These are phyloP conservation scores for Candida alai DNA, from an alignment of 805 yeast genomes.

Conservation along the genomic window DNA sequence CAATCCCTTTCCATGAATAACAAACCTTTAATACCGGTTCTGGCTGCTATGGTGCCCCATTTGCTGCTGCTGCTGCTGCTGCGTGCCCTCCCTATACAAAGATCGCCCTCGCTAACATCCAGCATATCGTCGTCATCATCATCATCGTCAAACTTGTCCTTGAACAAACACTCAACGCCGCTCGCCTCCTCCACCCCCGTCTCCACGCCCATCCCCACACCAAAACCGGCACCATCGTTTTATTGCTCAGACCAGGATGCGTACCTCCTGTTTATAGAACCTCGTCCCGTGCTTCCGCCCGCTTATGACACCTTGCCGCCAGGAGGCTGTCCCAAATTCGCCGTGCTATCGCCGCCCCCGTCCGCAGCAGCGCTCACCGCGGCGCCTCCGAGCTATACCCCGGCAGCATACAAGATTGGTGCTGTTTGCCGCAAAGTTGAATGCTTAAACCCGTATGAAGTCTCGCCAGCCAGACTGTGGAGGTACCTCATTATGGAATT, in stretches of 20 bases:
- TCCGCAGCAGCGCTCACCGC: slow-evolving; percentile 11
- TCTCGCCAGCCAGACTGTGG: slow-evolving; percentile 70
- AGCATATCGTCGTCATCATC: slow-evolving; percentile 2
- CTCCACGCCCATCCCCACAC: neutral
- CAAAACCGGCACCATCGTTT: neutral
- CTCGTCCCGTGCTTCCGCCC: slow-evolving; percentile 38
- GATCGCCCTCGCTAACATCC: no score
- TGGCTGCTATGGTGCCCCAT: no score
- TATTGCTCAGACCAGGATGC: slow-evolving; percentile 10
- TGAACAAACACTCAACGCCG: neutral
- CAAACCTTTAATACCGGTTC: no score
- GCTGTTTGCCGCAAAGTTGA: slow-evolving; percentile 64
- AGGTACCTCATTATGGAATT: slow-evolving; percentile 61
- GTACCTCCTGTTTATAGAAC: slow-evolving; percentile 32
- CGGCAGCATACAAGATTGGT: slow-evolving; percentile 62
- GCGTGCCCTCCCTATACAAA: no score
- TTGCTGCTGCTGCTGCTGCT: no score
- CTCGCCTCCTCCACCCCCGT: neutral
- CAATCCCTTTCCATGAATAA: no score
- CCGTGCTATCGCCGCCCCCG: slow-evolving; percentile 14
- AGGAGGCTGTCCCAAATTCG: slow-evolving; percentile 42
- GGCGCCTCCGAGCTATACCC: slow-evolving; percentile 57
- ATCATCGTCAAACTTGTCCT: slow-evolving; percentile 3
- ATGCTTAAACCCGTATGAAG: slow-evolving; percentile 74
- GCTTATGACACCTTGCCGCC: slow-evolving; percentile 35